Base-by-base conservation (phyloP, 208 protist species). In the Strigomonas culicis region DNA sequence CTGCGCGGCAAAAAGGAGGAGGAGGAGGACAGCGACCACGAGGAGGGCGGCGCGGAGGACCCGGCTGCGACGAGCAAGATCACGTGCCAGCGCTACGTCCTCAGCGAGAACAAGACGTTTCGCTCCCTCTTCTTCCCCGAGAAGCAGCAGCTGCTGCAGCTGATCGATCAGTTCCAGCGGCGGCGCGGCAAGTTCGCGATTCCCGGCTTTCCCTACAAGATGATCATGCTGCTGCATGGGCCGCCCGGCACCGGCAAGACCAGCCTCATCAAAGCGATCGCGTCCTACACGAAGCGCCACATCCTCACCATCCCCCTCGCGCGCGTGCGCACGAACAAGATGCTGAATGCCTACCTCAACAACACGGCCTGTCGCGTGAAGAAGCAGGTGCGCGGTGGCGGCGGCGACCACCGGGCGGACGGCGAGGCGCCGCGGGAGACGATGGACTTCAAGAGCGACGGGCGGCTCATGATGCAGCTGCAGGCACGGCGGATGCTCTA, bases 221-320 rank as follows among this genome's bases (percentile, higher is more conserved):
- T 97, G 24, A 79, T 88, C 46, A 71, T 97, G 47, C 85, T 97
- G 41, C 80, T 98, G 17, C 77, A 97, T 79, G 96, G 97, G 0
- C 96, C 96, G 11, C 97, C 97, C 8, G 97, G 97, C 1, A 98
- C 97, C 15, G 95, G 87, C 21, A 98, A 98, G 67, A 98, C 97
- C 47, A 93, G 92, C 65, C 80, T 96, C 27, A 86, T 96, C 24
- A 95, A 96, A 64, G 89, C 90, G 1, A 81, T 97, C 43, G 90
- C 93, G 17, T 74, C 81, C 52, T 72, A 94, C 66, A 92, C 86
- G 17, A 66, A 82, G 13, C 81, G 93, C 6, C 58, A 93, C 66
- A 89, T 97, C 63, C 68, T 96, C 52, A 80, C 76, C 68, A 83
- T 97, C 68, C 81, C 84, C 4, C 87, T 96, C 65, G 78, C 78